Evolutionary conservation across 192 early-diverging fungal species (phyloP).

Genomic region (Backusella sp.): DNA sequence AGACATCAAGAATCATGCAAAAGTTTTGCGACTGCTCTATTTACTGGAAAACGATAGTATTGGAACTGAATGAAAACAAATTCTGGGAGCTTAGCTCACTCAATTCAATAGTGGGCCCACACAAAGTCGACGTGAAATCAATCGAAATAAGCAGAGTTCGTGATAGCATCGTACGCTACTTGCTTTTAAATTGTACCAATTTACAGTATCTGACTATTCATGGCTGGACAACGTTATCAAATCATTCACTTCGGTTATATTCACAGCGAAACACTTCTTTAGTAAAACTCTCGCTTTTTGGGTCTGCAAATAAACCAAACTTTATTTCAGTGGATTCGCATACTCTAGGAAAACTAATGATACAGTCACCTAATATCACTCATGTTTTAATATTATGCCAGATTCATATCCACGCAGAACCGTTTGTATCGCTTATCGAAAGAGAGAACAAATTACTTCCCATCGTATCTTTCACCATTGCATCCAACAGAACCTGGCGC

Average conservation of each 20-base stretch:
- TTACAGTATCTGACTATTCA: conserved; percentile 12
- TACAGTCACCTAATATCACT: conserved; percentile 6
- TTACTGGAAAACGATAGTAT: not conserved
- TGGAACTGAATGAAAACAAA: conserved; percentile 1
- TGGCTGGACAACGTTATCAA: conserved; percentile 22
- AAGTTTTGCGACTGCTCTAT: not conserved
- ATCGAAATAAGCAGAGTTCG: not conserved
- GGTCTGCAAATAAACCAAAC: not conserved
- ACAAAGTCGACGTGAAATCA: not conserved
- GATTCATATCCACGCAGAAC: conserved; percentile 2
- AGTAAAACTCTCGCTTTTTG: not conserved
- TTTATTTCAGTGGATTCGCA: conserved; percentile 7
- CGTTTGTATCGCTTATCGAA: not conserved
- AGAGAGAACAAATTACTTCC: not conserved
- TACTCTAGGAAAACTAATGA: not conserved
- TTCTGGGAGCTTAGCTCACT: not conserved
- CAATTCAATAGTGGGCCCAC: not conserved
- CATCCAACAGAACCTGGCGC: conserved; percentile 4
- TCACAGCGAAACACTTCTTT: not conserved
- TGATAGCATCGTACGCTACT: conserved; percentile 9
- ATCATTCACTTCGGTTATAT: conserved; percentile 8
- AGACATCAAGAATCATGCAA: not conserved
- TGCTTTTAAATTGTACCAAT: conserved; percentile 12
- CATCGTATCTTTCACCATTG: not conserved
- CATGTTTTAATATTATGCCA: conserved; percentile 8